Base-by-base conservation (phyloP, 139 green algal genomes). In the Choricystis sp. region DNA sequence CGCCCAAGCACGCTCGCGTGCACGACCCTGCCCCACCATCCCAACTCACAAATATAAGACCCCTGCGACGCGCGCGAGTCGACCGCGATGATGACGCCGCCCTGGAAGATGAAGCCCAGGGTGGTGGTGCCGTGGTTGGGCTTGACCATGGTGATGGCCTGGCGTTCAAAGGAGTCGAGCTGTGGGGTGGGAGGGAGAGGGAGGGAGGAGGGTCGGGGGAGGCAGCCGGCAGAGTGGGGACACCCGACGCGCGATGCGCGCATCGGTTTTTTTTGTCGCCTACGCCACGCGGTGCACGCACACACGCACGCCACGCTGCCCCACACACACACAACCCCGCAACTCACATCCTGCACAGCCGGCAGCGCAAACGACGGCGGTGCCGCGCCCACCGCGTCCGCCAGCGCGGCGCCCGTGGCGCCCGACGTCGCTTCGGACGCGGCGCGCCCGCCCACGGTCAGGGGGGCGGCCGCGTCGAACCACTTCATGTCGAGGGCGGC, bases 61-160 rank as follows among this genome's bases (percentile, higher is more conserved):
- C 94, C 94, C 81, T 93, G 89, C 26, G 83, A 94, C 27, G 94
- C 94, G 19, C 94, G 81, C 0, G 94, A 99, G 71, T 99, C 94
- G 1, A 96, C 94, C 23, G 94, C 94, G 30, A 99, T 86, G 70
- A 99, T 92, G 22, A 99, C 82, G 4, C 94, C 94, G 26, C 82
- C 68, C 66, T 97, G 61, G 69, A 97, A 99, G 65, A 98, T 91
- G 78, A 99, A 99, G 23, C 86, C 91, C 1, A 99, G 79, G 1
- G 94, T 99, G 23, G 94, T 99, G 29, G 94, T 99, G 52, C 94
- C 94, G 73, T 99, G 91, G 40, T 72, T 75, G 26, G 93, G 94
- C 81, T 98, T 98, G 9, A 98, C 86, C 72, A 92, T 86, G 65
- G 96, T 83, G 30, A 97, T 77, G 14, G 91, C 94, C 65, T 96